phyloP scores from a whole-genome alignment of 2,329 filamentous ascomycete genomes.

The Apiospora pterosperma region DNA sequence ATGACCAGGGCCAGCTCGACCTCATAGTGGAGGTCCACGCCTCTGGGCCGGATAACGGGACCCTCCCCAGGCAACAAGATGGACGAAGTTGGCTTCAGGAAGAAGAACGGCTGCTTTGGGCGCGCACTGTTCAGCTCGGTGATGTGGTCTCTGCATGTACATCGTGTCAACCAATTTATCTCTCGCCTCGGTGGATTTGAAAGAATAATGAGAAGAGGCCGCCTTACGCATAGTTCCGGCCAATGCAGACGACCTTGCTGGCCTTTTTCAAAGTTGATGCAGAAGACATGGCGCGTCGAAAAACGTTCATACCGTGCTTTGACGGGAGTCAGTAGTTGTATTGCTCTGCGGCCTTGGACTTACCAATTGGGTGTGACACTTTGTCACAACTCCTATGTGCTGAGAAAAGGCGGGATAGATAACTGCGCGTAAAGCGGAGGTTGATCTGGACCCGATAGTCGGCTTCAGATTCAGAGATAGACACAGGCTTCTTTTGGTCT shows the following conservation, averaged over 20 bases:
- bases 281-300: conserved; percentile 34
- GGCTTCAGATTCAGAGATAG: conserved; percentile 3
- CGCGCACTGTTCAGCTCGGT: conserved; percentile 82
- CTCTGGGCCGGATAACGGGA: conserved; percentile 76
- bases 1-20: conserved; percentile 90
- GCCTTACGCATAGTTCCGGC: conserved; percentile 88
- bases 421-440: conserved; percentile 3
- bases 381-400: conserved; percentile 6
- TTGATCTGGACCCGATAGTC: conserved; percentile 11
- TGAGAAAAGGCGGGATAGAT: neutral
- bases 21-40: conserved; percentile 88
- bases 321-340: neutral
- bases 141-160: conserved; percentile 72
- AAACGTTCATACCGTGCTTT: conserved; percentile 26
- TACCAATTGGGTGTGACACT: conserved; percentile 10
- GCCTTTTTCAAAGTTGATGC: conserved; percentile 46
- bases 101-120: conserved; percentile 98
- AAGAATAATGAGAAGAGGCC: neutral
- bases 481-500: neutral
- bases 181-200: conserved; percentile 14
- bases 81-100: conserved; percentile 88
- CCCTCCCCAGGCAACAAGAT: conserved; percentile 78
- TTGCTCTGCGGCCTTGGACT: neutral
- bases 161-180: conserved; percentile 14
- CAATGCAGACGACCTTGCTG: conserved; percentile 86